These are phyloP conservation scores for Xylaria venustula DNA, from an alignment of 495 filamentous ascomycete genomes.

Conservation along the genomic window DNA sequence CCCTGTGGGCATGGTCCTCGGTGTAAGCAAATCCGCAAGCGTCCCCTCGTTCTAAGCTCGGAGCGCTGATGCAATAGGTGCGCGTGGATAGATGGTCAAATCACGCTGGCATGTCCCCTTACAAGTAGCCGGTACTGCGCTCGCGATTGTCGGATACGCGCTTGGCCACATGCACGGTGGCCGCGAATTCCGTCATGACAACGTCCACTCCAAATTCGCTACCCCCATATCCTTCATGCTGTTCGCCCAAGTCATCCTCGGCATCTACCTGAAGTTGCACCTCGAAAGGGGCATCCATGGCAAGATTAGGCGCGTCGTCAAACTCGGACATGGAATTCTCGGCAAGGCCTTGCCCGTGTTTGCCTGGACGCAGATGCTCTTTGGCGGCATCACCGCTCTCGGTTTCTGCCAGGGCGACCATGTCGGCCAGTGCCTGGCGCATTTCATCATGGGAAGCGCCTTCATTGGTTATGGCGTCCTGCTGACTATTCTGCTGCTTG, in stretches of 20 bases:
- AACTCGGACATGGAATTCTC: constrained; percentile 72
- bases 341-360: constrained; percentile 86
- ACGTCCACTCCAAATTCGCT: constrained; percentile 81
- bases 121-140: constrained; percentile 68
- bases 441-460: constrained; percentile 98
- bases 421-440: constrained; percentile 87
- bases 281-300: constrained; percentile 79
- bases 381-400: constrained; percentile 88
- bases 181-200: constrained; percentile 73
- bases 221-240: constrained; percentile 76
- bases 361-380: constrained; percentile 93
- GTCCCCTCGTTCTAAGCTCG: not conserved
- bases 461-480: constrained; percentile 94
- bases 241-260: constrained; percentile 71
- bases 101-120: constrained; percentile 93
- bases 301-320: constrained; percentile 68
- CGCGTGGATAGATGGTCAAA: constrained; percentile 65
- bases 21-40: constrained; percentile 54
- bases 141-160: constrained; percentile 83
- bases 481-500: constrained; percentile 80
- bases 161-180: constrained; percentile 89
- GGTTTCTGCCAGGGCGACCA: constrained; percentile 96
- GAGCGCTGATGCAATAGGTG: not conserved
- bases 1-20: constrained; percentile 92
- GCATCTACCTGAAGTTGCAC: constrained; percentile 87